Conservation (phyloP, 2,329 filamentous ascomycete species). For the Fusarium sp. region DNA sequence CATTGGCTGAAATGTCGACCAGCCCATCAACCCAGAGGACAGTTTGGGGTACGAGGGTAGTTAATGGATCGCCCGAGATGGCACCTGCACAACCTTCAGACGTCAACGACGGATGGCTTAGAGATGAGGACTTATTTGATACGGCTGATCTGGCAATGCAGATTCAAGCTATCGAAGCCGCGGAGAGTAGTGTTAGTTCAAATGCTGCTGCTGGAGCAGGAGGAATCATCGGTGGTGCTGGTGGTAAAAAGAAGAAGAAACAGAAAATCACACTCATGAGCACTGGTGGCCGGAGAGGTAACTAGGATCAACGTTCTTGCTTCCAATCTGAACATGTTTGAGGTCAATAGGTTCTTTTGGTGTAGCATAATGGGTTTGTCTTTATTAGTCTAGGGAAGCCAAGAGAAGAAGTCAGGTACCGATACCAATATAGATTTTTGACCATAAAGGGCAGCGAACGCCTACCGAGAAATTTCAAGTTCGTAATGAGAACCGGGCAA, state of each 20-base stretch:
- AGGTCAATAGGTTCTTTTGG: background rate
- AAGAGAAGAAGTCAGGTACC: constrained; percentile 9
- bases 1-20: constrained; percentile 81
- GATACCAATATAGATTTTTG: constrained; percentile 6
- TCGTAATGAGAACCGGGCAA: background rate
- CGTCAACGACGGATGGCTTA: constrained; percentile 84
- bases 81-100: constrained; percentile 49
- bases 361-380: constrained; percentile 5
- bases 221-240: constrained; percentile 48
- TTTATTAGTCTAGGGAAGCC: background rate
- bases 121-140: constrained; percentile 79
- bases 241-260: constrained; percentile 75
- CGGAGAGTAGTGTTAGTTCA: constrained; percentile 46
- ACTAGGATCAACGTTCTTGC: constrained; percentile 42
- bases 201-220: constrained; percentile 36
- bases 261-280: constrained; percentile 81
- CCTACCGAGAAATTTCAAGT: background rate
- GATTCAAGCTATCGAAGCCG: constrained; percentile 65
- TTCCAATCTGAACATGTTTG: constrained; percentile 3
- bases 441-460: no score
- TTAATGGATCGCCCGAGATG: constrained; percentile 71
- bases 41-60: constrained; percentile 88
- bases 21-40: constrained; percentile 82
- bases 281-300: constrained; percentile 67
- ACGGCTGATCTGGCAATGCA: constrained; percentile 71